A percentile compares a stretch with the other conserved stretches of the same genome.
Conservation (phyloP, 2,329 filamentous ascomycete species). For the Venturia oleaginea region DNA sequence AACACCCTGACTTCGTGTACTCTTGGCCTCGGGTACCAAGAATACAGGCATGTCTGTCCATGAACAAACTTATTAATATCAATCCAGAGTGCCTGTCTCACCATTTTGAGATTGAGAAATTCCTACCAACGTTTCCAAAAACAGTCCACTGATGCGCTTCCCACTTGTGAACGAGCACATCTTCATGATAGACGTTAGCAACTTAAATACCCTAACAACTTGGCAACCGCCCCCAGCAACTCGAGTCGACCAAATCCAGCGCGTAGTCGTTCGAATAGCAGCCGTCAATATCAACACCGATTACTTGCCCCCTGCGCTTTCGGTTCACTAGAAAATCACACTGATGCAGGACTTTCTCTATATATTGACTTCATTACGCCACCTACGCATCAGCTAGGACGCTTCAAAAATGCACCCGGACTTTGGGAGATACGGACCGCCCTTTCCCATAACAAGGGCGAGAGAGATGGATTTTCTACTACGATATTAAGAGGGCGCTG, state of each 20-base stretch:
- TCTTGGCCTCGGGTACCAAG: neutral
- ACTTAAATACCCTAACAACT: neutral
- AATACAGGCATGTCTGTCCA: neutral
- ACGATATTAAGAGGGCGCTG: too few species aligned
- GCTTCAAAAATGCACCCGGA: too few species aligned
- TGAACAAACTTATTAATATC: neutral
- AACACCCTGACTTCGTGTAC: neutral
- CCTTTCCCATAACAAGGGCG: too few species aligned
- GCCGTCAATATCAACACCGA: neutral
- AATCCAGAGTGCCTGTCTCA: neutral
- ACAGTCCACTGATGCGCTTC: too few species aligned
- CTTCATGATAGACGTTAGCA: neutral
- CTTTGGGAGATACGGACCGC: too few species aligned
- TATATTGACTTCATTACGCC: neutral
- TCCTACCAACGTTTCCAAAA: too few species aligned
- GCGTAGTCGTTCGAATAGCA: neutral
- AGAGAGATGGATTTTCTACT: too few species aligned
- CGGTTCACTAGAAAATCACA: neutral
- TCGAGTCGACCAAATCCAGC: neutral
- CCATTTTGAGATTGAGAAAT: too few species aligned
- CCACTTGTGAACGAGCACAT: neutral
- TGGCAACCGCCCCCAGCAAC: too few species aligned
- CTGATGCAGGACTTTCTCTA: neutral
- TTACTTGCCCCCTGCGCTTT: neutral
- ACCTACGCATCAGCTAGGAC: too few species aligned